Percentiles rank a stretch among this genome's conserved stretches.
These are phyloP conservation scores for Gorgonomyces haynaldii DNA, from an alignment of 192 early-diverging fungal species.

Conservation along the genomic window DNA sequence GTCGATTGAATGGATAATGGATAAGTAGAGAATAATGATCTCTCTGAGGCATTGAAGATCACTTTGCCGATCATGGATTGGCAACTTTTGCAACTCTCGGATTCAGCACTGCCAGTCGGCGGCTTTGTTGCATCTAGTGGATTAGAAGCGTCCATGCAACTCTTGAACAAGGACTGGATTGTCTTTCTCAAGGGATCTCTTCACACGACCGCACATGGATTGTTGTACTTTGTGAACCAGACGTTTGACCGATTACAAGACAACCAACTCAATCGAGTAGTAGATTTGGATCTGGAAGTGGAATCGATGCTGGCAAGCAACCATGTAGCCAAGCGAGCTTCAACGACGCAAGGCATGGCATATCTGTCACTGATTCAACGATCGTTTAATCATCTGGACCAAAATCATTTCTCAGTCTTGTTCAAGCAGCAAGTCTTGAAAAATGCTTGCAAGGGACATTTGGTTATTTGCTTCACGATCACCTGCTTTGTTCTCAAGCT, in stretches of 20 bases:
- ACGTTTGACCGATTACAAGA: constrained; percentile 15
- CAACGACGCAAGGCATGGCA: constrained; percentile 55
- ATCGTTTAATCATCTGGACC: background rate
- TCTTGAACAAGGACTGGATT: too few relatives aligned
- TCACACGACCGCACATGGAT: too few relatives aligned
- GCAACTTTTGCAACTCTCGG: constrained; percentile 74
- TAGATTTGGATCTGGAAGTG: constrained; percentile 12
- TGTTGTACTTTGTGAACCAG: too few relatives aligned
- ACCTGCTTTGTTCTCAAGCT: constrained; percentile 44
- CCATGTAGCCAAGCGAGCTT: constrained; percentile 53
- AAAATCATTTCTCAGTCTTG: background rate
- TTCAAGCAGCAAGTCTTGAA: constrained; percentile 5
- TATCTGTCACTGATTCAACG: constrained; percentile 8
- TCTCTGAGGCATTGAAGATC: too few relatives aligned
- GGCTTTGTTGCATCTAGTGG: constrained; percentile 91
- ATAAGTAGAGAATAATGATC: too few relatives aligned
- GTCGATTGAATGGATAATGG: too few relatives aligned
- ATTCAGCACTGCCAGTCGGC: constrained; percentile 88
- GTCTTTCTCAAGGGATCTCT: too few relatives aligned
- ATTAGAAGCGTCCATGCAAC: constrained; percentile 71
- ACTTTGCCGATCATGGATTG: too few relatives aligned
- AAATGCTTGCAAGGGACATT: constrained; percentile 55
- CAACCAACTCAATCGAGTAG: constrained; percentile 10
- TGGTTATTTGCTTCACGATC: constrained; percentile 68
- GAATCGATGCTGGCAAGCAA: too few relatives aligned